phyloP scores from a whole-genome alignment of 306 rosid species.

The Urtica urens region DNA sequence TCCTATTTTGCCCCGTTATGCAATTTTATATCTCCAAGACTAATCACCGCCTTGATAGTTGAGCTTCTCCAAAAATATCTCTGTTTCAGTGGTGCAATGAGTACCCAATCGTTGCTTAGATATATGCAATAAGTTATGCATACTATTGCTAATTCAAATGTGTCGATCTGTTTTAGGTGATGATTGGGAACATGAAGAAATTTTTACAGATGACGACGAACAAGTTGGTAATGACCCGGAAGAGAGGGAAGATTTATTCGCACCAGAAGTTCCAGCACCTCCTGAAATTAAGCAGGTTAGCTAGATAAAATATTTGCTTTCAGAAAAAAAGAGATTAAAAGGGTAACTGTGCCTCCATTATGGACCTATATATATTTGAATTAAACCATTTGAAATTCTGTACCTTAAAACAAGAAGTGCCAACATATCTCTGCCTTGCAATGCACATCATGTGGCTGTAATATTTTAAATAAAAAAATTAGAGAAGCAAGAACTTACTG shows the following conservation, averaged over 20 bases:
- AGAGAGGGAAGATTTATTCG: conserved; percentile 84
- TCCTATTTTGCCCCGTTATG: too few relatives aligned
- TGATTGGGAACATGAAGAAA: conserved; percentile 98
- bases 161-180: conserved; percentile 47
- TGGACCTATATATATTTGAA: not conserved
- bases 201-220: conserved; percentile 96
- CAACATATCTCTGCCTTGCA: not conserved
- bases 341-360: too few relatives aligned
- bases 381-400: not conserved
- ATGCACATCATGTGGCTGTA: not conserved
- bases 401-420: not conserved
- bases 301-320: not conserved
- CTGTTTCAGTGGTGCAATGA: too few relatives aligned
- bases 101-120: too few relatives aligned
- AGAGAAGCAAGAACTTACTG: not conserved
- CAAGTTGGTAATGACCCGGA: conserved; percentile 84
- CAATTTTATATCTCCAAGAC: too few relatives aligned
- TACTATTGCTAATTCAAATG: not conserved
- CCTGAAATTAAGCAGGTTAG: conserved; percentile 95
- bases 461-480: not conserved
- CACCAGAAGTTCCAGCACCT: conserved; percentile 93
- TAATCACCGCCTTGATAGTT: too few relatives aligned
- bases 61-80: too few relatives aligned
- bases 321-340: too few relatives aligned
- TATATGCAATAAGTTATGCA: not conserved